Evolutionary conservation across 331 rosid species (phyloP), one percentile per base, ranked within the genome.

Genomic region (Rhamnella rubrinervis): DNA sequence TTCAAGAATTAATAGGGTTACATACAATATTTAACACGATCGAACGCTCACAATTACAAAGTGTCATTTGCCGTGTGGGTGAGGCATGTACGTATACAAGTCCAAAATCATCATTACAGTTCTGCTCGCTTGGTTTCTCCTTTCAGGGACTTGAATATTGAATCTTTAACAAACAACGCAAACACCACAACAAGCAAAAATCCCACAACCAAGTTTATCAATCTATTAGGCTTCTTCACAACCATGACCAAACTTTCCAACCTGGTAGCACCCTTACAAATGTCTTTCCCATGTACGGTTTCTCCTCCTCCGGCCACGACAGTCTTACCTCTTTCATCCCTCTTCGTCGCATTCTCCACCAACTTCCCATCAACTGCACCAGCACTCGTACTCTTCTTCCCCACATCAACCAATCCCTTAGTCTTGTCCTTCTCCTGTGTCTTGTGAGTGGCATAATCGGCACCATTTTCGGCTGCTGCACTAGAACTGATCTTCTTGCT

Each of bases 161-260:
- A 20, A 47, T 67, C 75, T 37, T 84, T 86, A 35, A 74, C 25
- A 61, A 75, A 83, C 15, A 80, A 26, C 7, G 74, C 78, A 68
- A 88, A 55, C 15, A 81, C 26, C 63, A 80, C 38, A 17, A 66
- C 72, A 57, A 85, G 37, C 51, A 81, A 44, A 60, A 55, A 13
- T 14, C 78, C 75, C n/a, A 83, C 47, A 35, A 71, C 50, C 63
- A 78, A 31, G 51, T 85, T 82, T 0, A 72, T 55, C 71, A 83
- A 1, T 37, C 55, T 83, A 60, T 69, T 72, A 15, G 75, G 72
- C 75, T 74, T 75, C 80, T 75, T 81, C 51, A 77, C 38, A 57
- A 63, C 80, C 41, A 6, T 69, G 0, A 73, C 64, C 65, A 75
- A 49, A 35, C 82, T 71, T 64, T 39, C 49, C 14, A 44, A 44